Conservation (phyloP, 768 basidiomycete species). For the Coprinopsis strossmayeri region DNA sequence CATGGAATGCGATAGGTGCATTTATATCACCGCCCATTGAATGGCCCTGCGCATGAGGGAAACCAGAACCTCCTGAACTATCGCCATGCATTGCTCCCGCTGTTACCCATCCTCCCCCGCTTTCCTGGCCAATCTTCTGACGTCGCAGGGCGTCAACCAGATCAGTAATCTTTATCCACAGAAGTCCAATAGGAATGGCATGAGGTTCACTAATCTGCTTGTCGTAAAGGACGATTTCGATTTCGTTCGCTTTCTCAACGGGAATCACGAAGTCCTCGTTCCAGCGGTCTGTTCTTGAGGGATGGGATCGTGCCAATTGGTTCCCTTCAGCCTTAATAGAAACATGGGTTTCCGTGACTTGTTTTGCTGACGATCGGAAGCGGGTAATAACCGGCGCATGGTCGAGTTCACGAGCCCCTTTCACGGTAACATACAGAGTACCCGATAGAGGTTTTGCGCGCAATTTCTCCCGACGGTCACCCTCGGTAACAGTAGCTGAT, state of each 20-base stretch:
- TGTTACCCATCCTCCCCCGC: constrained; percentile 91
- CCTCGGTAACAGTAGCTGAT: constrained; percentile 49
- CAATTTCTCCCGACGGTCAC: constrained; percentile 87
- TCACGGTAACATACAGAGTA: constrained; percentile 82
- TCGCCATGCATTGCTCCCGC: constrained; percentile 83
- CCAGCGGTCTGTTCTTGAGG: constrained; percentile 93
- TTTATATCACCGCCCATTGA: constrained; percentile 37
- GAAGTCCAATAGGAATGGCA: constrained; percentile 84
- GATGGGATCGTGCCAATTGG: constrained; percentile 85
- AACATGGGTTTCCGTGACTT: constrained; percentile 78
- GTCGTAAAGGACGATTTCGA: constrained; percentile 94
- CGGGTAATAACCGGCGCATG: constrained; percentile 75
- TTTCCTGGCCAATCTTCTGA: constrained; percentile 87
- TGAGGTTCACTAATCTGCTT: constrained; percentile 77
- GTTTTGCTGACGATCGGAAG: constrained; percentile 74
- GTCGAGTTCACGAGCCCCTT: constrained; percentile 89
- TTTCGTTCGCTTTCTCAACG: constrained; percentile 97
- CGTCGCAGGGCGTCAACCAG: constrained; percentile 88
- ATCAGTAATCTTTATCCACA: constrained; percentile 94
- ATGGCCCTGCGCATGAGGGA: constrained; percentile 4
- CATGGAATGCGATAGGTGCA: constrained; percentile 40
- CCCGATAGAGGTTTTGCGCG: constrained; percentile 94
- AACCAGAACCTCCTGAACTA: constrained; percentile 23
- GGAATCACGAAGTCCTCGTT: constrained; percentile 95
- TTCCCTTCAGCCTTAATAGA: constrained; percentile 96